Conservation (phyloP, 495 filamentous ascomycete species). For the Tuber umbilicatum region DNA sequence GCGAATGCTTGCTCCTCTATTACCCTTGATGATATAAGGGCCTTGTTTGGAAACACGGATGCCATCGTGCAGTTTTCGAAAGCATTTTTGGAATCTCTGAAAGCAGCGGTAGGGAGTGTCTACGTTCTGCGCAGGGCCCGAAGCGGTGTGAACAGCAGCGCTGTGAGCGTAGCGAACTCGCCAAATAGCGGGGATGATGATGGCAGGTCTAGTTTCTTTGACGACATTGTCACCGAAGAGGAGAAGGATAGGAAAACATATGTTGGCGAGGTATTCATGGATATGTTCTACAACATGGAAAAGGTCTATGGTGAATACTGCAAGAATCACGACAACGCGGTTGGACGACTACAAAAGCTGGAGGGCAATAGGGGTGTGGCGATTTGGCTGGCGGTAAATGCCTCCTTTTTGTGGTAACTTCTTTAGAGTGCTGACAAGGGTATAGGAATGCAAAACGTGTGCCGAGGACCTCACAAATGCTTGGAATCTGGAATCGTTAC, state of each 20-base stretch:
- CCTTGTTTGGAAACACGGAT: constrained; percentile 83
- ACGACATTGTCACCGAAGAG: constrained; percentile 49
- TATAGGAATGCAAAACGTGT: constrained; percentile 72
- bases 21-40: constrained; percentile 73
- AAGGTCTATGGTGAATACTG: constrained; percentile 77
- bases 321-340: constrained; percentile 77
- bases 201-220: constrained; percentile 36
- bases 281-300: constrained; percentile 71
- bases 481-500: constrained; percentile 86
- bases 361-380: constrained; percentile 67
- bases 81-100: constrained; percentile 67
- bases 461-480: constrained; percentile 82
- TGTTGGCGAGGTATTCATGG: constrained; percentile 70
- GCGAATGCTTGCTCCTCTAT: constrained; percentile 72
- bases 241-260: constrained; percentile 69
- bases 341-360: constrained; percentile 65
- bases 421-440: constrained; percentile 15
- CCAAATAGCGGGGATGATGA: constrained; percentile 36
- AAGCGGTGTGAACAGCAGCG: constrained; percentile 43
- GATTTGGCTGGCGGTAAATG: constrained; percentile 62
- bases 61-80: constrained; percentile 78
- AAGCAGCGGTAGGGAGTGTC: constrained; percentile 64
- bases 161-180: constrained; percentile 42
- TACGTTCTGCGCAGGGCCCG: constrained; percentile 48
- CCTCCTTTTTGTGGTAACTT: constrained; percentile 2